phyloP scores from a whole-genome alignment of 176 grass and related monocot species.

The Carex littledalei region DNA sequence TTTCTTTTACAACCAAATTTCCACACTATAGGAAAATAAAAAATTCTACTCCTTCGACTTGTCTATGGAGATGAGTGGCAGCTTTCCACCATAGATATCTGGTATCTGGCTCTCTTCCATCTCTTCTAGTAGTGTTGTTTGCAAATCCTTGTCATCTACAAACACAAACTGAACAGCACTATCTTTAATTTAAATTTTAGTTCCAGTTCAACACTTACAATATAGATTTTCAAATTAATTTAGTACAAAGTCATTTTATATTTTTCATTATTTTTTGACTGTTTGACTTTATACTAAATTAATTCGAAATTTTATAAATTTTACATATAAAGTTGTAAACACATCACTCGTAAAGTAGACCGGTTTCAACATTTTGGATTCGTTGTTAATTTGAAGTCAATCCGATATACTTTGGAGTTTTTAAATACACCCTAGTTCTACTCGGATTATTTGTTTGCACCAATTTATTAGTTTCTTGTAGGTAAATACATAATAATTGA shows the following conservation, averaged over 20 bases:
- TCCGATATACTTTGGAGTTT: too few species aligned
- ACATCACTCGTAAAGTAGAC: too few species aligned
- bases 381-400: too few species aligned
- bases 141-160: conserved; percentile 32
- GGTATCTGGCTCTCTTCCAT: conserved; percentile 42
- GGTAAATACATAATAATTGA: not conserved
- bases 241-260: too few species aligned
- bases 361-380: too few species aligned
- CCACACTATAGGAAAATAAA: not conserved
- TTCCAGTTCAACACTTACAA: not conserved
- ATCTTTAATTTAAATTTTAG: not conserved
- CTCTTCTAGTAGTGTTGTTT: conserved; percentile 23
- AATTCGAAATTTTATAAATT: too few species aligned
- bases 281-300: too few species aligned
- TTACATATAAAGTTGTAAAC: too few species aligned
- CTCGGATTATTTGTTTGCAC: not conserved
- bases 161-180: conserved; percentile 27
- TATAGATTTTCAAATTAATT: too few species aligned
- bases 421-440: too few species aligned
- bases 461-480: not conserved
- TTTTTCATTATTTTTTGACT: too few species aligned
- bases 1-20: not conserved
- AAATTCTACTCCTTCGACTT: not conserved
- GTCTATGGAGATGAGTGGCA: conserved; percentile 21
- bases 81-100: conserved; percentile 37